phyloP scores from a whole-genome alignment of 306 rosid genomes.

The Pueraria montana region DNA sequence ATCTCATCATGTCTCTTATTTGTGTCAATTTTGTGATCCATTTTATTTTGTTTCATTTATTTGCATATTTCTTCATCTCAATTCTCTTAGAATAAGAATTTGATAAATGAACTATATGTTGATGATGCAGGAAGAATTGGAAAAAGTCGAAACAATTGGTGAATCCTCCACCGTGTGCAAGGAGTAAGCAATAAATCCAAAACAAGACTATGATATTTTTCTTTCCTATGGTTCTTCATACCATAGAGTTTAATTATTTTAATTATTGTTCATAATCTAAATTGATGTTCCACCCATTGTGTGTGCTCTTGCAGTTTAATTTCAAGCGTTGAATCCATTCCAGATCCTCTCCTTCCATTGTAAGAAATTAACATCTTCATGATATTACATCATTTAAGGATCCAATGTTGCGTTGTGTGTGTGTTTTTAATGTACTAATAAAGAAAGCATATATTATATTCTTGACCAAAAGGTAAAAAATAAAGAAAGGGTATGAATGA shows the following conservation, averaged over 20 bases:
- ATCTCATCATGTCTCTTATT: background rate
- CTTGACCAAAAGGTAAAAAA: background rate
- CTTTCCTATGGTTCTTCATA: background rate
- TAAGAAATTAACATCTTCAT: slow-evolving; percentile 47
- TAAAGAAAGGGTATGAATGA: background rate
- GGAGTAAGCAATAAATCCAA: slow-evolving; percentile 70
- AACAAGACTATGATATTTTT: background rate
- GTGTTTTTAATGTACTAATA: slow-evolving; percentile 17
- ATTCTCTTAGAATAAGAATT: background rate
- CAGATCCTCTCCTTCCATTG: slow-evolving; percentile 91
- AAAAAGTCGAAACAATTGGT: slow-evolving; percentile 67
- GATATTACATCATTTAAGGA: background rate
- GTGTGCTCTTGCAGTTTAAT: slow-evolving; percentile 62
- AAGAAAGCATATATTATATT: background rate
- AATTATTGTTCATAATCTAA: background rate
- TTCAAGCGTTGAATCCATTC: slow-evolving; percentile 68
- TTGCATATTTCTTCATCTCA: background rate
- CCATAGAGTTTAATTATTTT: background rate
- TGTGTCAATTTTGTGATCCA: background rate
- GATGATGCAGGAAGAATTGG: slow-evolving; percentile 73
- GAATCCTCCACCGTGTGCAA: slow-evolving; percentile 76
- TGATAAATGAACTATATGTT: slow-evolving; percentile 12
- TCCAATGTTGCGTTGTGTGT: slow-evolving; percentile 1
- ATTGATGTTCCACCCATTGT: background rate
- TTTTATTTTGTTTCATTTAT: background rate